Base-by-base conservation (phyloP, 1,284 basidiomycete species). In the Chondrostereum purpureum region DNA sequence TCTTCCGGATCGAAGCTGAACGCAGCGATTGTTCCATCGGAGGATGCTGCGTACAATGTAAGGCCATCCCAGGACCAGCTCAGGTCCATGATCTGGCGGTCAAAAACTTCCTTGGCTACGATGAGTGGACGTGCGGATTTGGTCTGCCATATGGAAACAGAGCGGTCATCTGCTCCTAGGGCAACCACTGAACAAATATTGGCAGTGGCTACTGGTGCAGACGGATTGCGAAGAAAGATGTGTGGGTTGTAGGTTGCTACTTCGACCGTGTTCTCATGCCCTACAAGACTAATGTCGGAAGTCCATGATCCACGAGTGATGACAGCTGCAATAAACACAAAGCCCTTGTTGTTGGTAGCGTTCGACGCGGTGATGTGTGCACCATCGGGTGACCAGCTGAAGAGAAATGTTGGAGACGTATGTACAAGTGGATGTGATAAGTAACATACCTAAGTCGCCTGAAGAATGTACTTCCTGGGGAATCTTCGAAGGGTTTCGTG, bases 311-410 rank as follows among this genome's bases (percentile, higher is more conserved):
- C 83, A 22, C 95, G 75, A 4, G 89, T 85, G 52, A 98, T 92
- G 19, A 99, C 92, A 10, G 92, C 92, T 2, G 94, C 93, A 40
- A 97, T 95, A 62, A 99, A 99, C 5, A 99, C 93, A 45, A 92
- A 94, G 3, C 93, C 93, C 52, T 85, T 83, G 55, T 88, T 88
- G 62, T 96, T 98, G 54, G 94, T 98, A 2, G 95, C 93, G 58
- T 99, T 99, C 0, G 94, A 95, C 1, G 93, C 88, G 3, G 94
- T 92, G 50, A 99, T 89, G 59, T 96, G 91, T 5, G 92, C 89
- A n/a, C 96, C 96, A 62, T 99, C 96, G 2, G 95, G 95, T 1
- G 94, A 96, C 96, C 95, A 99, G 58, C 93, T 96, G 46, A 1
- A 31, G 39, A 48, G n/a, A n/a, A n/a, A n/a, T n/a, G n/a, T n/a